These are phyloP conservation scores for Clathrospora elynae DNA, from an alignment of 2,329 filamentous ascomycete genomes.

Conservation along the genomic window DNA sequence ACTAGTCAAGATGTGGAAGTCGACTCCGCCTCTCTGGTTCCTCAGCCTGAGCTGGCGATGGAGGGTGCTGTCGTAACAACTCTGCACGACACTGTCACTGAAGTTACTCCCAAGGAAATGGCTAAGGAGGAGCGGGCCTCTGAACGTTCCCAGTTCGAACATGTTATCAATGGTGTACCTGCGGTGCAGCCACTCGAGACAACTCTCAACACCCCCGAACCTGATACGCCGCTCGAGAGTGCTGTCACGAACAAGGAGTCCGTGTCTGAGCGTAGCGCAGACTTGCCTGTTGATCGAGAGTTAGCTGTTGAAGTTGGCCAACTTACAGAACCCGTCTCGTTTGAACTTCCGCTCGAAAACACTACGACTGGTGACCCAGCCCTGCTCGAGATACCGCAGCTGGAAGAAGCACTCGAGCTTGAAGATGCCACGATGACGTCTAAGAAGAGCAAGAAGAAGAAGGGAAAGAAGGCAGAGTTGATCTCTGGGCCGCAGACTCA, in stretches of 20 bases:
- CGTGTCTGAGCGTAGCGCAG: slow-evolving; percentile 20
- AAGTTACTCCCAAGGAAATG: neutral
- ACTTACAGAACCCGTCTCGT: slow-evolving; percentile 6
- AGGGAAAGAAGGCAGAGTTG: slow-evolving; percentile 31
- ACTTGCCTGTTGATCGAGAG: slow-evolving; percentile 60
- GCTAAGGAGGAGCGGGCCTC: neutral
- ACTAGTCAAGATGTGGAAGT: slow-evolving; percentile 7
- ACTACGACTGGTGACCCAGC: neutral
- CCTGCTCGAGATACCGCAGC: slow-evolving; percentile 6
- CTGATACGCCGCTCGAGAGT: neutral
- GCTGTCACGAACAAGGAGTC: neutral
- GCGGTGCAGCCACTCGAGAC: neutral
- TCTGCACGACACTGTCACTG: neutral
- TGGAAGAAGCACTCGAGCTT: neutral
- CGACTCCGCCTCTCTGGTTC: neutral
- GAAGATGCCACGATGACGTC: slow-evolving; percentile 10
- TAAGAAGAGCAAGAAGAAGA: slow-evolving; percentile 40
- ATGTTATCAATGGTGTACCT: neutral
- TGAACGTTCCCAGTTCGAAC: neutral
- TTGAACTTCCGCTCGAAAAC: slow-evolving; percentile 6
- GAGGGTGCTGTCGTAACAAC: neutral
- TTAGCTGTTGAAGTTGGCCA: slow-evolving; percentile 55
- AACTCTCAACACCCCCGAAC: neutral
- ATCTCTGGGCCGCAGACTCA: slow-evolving; percentile 27
- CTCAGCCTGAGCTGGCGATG: neutral